phyloP scores from a whole-genome alignment of 2,329 filamentous ascomycete genomes.

The Ophiobolus disseminans region DNA sequence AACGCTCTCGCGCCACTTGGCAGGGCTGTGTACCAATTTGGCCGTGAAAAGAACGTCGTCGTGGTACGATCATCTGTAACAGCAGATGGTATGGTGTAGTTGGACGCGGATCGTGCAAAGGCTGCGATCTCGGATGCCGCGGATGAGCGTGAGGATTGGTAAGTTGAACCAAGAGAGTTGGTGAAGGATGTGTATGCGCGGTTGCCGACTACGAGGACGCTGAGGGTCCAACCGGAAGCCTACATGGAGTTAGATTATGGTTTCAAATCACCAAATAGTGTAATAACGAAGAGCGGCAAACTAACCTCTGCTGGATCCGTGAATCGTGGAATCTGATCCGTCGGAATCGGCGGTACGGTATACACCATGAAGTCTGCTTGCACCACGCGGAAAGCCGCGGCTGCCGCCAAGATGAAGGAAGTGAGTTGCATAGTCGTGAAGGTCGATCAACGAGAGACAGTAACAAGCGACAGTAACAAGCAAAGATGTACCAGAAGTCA shows the following conservation, averaged over 20 bases:
- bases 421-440: slow-evolving; percentile 1
- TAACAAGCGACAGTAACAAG: no score
- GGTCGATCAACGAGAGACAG: neutral
- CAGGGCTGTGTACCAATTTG: slow-evolving; percentile 40
- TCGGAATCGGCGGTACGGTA: slow-evolving; percentile 39
- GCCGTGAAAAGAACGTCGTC: slow-evolving; percentile 30
- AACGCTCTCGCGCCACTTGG: slow-evolving; percentile 34
- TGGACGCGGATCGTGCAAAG: slow-evolving; percentile 29
- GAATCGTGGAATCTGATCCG: slow-evolving; percentile 33
- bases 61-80: slow-evolving; percentile 31
- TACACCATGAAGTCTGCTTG: slow-evolving; percentile 43
- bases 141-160: slow-evolving; percentile 35
- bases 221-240: slow-evolving; percentile 37
- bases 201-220: slow-evolving; percentile 34
- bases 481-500: neutral
- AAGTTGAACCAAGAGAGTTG: slow-evolving; percentile 27
- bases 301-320: slow-evolving; percentile 29
- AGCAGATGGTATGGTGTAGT: slow-evolving; percentile 35
- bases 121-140: slow-evolving; percentile 35
- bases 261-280: neutral
- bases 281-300: neutral
- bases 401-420: slow-evolving; percentile 19
- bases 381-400: slow-evolving; percentile 20
- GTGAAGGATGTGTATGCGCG: slow-evolving; percentile 32
- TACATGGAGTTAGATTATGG: slow-evolving; percentile 12